phyloP scores from a whole-genome alignment of 345 rosid species.

The Brassica cretica region DNA sequence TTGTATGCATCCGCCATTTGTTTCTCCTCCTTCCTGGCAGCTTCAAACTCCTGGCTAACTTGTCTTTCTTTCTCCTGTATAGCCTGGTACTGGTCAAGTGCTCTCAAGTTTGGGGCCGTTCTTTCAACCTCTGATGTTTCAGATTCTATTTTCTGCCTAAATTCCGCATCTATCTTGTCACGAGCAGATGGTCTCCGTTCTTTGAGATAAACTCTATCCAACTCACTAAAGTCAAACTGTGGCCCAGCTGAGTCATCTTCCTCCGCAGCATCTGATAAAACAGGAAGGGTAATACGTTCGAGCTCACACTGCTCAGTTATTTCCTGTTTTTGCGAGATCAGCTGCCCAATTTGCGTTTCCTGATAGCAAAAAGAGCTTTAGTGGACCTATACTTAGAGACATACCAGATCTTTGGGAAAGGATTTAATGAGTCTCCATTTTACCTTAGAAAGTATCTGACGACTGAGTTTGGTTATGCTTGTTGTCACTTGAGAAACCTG shows the following conservation, averaged over 20 bases:
- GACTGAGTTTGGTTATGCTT: slow-evolving; percentile 71
- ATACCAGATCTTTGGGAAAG: neutral
- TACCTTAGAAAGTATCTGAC: slow-evolving; percentile 83
- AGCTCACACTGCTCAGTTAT: slow-evolving; percentile 81
- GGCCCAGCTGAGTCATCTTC: slow-evolving; percentile 64
- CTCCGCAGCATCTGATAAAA: slow-evolving; percentile 64
- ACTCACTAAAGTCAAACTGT: slow-evolving; percentile 72
- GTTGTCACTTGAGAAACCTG: slow-evolving; percentile 78
- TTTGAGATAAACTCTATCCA: slow-evolving; percentile 72
- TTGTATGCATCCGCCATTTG: slow-evolving; percentile 78
- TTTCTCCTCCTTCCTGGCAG: slow-evolving; percentile 86
- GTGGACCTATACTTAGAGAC: slow-evolving; percentile 24
- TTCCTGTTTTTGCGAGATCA: slow-evolving; percentile 67
- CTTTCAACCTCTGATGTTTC: slow-evolving; percentile 72
- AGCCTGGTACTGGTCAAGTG: slow-evolving; percentile 88
- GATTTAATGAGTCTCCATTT: slow-evolving; percentile 20
- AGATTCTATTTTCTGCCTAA: slow-evolving; percentile 76
- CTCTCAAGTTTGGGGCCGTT: slow-evolving; percentile 95
- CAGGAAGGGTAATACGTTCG: slow-evolving; percentile 75
- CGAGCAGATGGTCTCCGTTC: slow-evolving; percentile 72
- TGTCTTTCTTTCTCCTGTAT: slow-evolving; percentile 75
- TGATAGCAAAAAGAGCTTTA: slow-evolving; percentile 43
- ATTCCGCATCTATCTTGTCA: slow-evolving; percentile 73
- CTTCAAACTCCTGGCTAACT: slow-evolving; percentile 82
- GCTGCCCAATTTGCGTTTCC: slow-evolving; percentile 77